Conservation (phyloP, 2,329 filamentous ascomycete genomes). For the Colletotrichum tofieldiae region DNA sequence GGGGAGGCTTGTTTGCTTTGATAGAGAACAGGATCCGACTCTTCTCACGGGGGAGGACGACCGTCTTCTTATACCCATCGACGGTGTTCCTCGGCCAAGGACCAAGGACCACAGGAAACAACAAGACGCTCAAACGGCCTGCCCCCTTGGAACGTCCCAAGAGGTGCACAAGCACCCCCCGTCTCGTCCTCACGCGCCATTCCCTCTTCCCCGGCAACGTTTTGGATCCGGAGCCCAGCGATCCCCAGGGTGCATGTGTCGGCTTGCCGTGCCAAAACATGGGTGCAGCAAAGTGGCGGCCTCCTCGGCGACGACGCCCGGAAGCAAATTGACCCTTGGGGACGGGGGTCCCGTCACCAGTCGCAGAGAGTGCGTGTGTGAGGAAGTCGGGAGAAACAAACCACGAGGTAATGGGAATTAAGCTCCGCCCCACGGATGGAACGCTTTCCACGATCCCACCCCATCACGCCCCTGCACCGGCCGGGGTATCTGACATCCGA, state of each 20-base stretch:
- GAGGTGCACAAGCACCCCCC: not conserved
- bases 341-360: not conserved
- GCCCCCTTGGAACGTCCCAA: constrained; percentile 9
- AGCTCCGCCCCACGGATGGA: constrained; percentile 22
- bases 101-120: not conserved
- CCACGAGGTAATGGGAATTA: not conserved
- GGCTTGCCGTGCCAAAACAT: not conserved
- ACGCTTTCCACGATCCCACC: constrained; percentile 9
- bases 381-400: not conserved
- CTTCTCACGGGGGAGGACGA: not conserved
- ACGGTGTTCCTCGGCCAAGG: no score
- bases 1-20: constrained; percentile 1
- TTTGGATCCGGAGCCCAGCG: not conserved
- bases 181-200: not conserved
- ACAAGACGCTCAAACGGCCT: not conserved
- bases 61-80: constrained; percentile 26
- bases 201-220: not conserved
- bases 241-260: not conserved
- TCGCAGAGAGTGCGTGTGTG: not conserved
- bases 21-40: not conserved
- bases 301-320: not conserved
- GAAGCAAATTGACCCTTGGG: constrained; percentile 9
- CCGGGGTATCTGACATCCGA: constrained; percentile 39
- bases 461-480: not conserved
- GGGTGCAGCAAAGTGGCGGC: not conserved